A percentile compares a stretch with the other conserved stretches of the same genome.
Conservation (phyloP, 768 basidiomycete genomes). For the Boletus huronensis region DNA sequence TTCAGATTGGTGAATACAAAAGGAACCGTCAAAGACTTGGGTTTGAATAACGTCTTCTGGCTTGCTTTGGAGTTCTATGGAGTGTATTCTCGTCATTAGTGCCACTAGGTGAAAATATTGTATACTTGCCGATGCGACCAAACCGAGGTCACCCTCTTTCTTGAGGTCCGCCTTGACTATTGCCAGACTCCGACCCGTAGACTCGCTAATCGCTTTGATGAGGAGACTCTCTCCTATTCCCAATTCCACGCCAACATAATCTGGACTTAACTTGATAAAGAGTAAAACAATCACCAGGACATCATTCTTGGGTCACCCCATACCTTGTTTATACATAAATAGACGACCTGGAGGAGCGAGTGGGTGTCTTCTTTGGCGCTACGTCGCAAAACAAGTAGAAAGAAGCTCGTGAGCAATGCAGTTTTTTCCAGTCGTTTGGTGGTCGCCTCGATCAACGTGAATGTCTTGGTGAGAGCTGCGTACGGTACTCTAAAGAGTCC, state of each 20-base stretch:
- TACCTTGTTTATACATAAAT: slow-evolving; percentile 95
- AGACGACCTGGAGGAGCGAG: slow-evolving; percentile 83
- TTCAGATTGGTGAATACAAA: slow-evolving; percentile 86
- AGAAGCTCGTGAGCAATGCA: slow-evolving; percentile 80
- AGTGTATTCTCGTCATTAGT: background rate
- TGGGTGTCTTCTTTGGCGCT: slow-evolving; percentile 71
- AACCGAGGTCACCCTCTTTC: slow-evolving; percentile 91
- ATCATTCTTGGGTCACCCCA: slow-evolving; percentile 20
- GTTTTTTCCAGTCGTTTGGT: slow-evolving; percentile 95
- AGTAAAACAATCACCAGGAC: background rate
- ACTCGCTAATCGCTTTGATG: slow-evolving; percentile 92
- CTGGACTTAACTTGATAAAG: slow-evolving; percentile 73
- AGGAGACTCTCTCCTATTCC: slow-evolving; percentile 95
- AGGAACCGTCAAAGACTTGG: slow-evolving; percentile 84
- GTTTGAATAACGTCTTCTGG: slow-evolving; percentile 93
- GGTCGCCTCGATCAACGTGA: slow-evolving; percentile 86
- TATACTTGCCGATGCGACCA: slow-evolving; percentile 84
- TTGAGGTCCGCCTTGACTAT: slow-evolving; percentile 89
- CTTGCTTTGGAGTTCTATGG: slow-evolving; percentile 87
- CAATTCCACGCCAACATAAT: slow-evolving; percentile 92
- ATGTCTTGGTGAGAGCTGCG: slow-evolving; percentile 84
- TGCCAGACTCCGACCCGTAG: slow-evolving; percentile 82
- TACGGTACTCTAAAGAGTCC: slow-evolving; percentile 74
- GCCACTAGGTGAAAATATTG: background rate
- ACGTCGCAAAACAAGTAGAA: slow-evolving; percentile 85